These are phyloP conservation scores for Syncephalastrum monosporum DNA, from an alignment of 371 early-diverging fungal species.

Conservation along the genomic window DNA sequence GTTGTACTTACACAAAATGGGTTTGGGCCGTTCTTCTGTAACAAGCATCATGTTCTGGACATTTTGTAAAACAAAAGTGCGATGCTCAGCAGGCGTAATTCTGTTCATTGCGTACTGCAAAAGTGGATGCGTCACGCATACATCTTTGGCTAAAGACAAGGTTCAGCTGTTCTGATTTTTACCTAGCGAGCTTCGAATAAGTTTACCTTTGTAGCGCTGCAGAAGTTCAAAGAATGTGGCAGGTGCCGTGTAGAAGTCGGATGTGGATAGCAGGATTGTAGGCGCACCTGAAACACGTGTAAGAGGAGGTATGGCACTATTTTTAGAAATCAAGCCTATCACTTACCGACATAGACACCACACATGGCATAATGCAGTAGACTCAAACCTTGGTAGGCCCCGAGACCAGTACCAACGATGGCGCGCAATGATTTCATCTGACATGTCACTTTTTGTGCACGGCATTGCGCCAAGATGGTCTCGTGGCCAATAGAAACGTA, in stretches of 20 bases:
- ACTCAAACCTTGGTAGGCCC: slow-evolving; percentile 71
- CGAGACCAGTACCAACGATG: slow-evolving; percentile 64
- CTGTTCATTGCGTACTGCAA: slow-evolving; percentile 72
- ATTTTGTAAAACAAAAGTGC: slow-evolving; percentile 52
- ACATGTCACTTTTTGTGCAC: slow-evolving; percentile 79
- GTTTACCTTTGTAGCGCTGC: slow-evolving; percentile 50
- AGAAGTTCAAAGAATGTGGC: slow-evolving; percentile 67
- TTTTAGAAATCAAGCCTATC: not conserved
- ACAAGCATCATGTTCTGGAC: slow-evolving; percentile 73
- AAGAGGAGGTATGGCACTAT: not conserved
- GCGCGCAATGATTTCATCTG: slow-evolving; percentile 66
- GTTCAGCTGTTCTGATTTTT: not conserved
- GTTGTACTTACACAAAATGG: slow-evolving; percentile 51
- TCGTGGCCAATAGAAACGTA: slow-evolving; percentile 65
- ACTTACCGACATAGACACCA: slow-evolving; percentile 74
- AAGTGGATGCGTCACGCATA: slow-evolving; percentile 70
- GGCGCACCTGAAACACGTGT: slow-evolving; percentile 17
- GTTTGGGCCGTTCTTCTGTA: slow-evolving; percentile 68
- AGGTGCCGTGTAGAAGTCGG: slow-evolving; percentile 41
- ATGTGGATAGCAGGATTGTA: slow-evolving; percentile 28
- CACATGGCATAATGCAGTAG: slow-evolving; percentile 69
- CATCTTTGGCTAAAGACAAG: slow-evolving; percentile 60
- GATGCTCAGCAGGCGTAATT: slow-evolving; percentile 32
- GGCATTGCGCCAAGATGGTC: slow-evolving; percentile 71
- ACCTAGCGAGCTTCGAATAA: not conserved